Percentiles rank a stretch among this genome's conserved stretches.
These are phyloP conservation scores for Lathyrus oleraceus DNA, from an alignment of 306 rosid species.

Conservation along the genomic window DNA sequence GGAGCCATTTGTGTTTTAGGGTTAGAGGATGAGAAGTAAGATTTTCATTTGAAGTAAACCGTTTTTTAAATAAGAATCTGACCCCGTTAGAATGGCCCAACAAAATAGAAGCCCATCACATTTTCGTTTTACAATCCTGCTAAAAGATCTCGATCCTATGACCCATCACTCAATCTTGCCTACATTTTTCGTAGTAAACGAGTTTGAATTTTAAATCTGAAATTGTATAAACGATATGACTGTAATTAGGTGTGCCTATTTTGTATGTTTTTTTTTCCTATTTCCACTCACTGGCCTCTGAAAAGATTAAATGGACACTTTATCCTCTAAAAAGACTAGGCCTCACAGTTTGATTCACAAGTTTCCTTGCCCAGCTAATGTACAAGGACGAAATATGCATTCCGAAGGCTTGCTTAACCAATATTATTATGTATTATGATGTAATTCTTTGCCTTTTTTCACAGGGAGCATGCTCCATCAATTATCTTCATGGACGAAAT, in stretches of 20 bases:
- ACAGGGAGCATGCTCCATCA: constrained; percentile 99
- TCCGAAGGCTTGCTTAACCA: constrained; percentile 11
- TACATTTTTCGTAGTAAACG: not conserved
- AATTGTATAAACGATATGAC: not conserved
- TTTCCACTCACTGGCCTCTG: not conserved
- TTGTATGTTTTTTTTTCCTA: not conserved
- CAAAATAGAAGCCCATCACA: too few relatives aligned
- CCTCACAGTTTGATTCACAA: not conserved
- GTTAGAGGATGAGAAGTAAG: too few relatives aligned
- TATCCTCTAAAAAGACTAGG: not conserved
- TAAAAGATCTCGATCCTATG: too few relatives aligned
- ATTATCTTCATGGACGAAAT: constrained; percentile 99
- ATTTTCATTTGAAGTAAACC: too few relatives aligned
- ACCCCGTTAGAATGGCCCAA: too few relatives aligned
- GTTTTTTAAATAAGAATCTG: too few relatives aligned
- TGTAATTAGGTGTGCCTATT: constrained; percentile 9
- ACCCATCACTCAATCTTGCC: too few relatives aligned
- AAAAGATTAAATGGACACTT: not conserved
- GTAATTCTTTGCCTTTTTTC: constrained; percentile 17
- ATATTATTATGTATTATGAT: constrained; percentile 10
- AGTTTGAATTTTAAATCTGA: constrained; percentile 8
- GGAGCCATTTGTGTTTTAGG: too few relatives aligned
- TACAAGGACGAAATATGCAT: not conserved
- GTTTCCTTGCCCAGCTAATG: not conserved
- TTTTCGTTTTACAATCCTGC: too few relatives aligned